Evolutionary conservation across 306 rosid species (phyloP), one percentile per base, ranked within the genome.

Genomic region (Pyrus communis): DNA sequence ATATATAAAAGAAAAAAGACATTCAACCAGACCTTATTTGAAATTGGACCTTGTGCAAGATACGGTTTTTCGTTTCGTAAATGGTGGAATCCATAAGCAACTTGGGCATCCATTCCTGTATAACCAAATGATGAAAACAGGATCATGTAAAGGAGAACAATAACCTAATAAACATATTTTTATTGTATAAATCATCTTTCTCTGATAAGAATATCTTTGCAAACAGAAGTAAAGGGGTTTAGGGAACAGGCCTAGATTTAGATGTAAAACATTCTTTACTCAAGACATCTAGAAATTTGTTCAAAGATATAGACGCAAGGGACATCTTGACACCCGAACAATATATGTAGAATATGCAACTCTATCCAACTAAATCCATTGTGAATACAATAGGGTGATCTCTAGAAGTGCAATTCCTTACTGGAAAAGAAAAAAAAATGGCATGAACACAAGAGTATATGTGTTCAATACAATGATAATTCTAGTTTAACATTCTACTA

Each of bases 61-160:
- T 86, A 85, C 51, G 98, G 98, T 81, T 91, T 96, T 81, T 96
- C 94, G 51, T 96, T 84, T 35, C 99, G 97, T 70, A 96, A 81
- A 87, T 86, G 91, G 84, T 96, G 98, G 83, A 96, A 96, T 57
- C 99, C 98, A 84, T 96, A 91, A 73, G 99, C 97, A 80, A 96
- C 97, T 82, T 87, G 91, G 68, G 98, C 99, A 84, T 96, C 99
- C 99, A 96, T 96, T 86, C 99, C 99, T 92, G 87, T 70, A 83
- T 81, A 72, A 84, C 12, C 65, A 83, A 75, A 75, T 27, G 14
- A 79, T 28, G 76, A 69, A 66, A 35, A 74, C 68, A 60, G 43
- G 54, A 31, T 64, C 59, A 58, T 21, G 8, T 69, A 62, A 61
- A 76, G 38, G 38, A 25, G 18, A 64, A 64, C 3, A 17, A 45